A percentile compares a stretch with the other conserved stretches of the same genome.
Conservation (phyloP, 768 basidiomycete species). For the Chalciporus sphaerocephalus region DNA sequence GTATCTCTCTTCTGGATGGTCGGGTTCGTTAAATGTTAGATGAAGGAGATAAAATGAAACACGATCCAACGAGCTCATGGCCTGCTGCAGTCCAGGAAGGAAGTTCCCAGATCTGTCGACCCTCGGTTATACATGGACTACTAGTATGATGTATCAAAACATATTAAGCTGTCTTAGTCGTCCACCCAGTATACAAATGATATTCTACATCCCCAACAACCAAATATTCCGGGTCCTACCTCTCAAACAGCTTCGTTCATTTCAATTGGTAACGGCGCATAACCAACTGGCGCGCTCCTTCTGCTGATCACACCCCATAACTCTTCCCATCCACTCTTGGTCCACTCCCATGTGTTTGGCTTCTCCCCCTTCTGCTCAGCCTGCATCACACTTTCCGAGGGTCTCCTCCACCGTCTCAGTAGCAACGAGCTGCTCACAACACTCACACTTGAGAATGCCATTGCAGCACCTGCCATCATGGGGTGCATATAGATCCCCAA, state of each 20-base stretch:
- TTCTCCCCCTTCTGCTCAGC: conserved; percentile 40
- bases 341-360: conserved; percentile 21
- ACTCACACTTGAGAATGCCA: conserved; percentile 96
- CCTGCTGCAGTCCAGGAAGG: not conserved
- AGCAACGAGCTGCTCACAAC: conserved; percentile 89
- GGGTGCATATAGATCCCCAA: conserved; percentile 91
- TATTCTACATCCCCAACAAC: too few relatives aligned
- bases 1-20: not conserved
- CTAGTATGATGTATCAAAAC: too few relatives aligned
- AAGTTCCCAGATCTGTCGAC: too few relatives aligned
- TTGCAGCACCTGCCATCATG: conserved; percentile 97
- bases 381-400: conserved; percentile 65
- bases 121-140: too few relatives aligned
- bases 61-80: too few relatives aligned
- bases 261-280: conserved; percentile 71
- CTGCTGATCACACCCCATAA: conserved; percentile 38
- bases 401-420: conserved; percentile 80
- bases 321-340: conserved; percentile 31
- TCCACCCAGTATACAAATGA: not conserved
- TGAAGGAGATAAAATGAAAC: too few relatives aligned
- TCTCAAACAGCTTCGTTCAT: conserved; percentile 39
- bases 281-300: conserved; percentile 46
- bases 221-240: too few relatives aligned
- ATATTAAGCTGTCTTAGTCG: too few relatives aligned
- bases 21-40: too few relatives aligned